A percentile compares a stretch with the other conserved stretches of the same genome.
Conservation (phyloP, 2,329 filamentous ascomycete species). For the Arthroderma sp. region DNA sequence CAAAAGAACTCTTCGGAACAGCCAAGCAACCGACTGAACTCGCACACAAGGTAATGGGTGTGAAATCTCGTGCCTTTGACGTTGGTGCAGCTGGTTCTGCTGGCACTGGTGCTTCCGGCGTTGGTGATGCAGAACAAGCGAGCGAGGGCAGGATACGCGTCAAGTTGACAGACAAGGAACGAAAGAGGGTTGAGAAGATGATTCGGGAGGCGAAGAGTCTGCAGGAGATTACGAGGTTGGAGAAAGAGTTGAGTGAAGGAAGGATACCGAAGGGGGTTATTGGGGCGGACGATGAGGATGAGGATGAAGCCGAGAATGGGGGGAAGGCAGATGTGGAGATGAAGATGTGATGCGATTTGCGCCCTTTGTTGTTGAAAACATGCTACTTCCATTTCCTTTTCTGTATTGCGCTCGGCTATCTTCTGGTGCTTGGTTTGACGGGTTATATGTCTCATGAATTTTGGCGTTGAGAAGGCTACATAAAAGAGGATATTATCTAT, state of each 20-base stretch:
- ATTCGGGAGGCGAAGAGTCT: constrained; percentile 81
- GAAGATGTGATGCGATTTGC: background rate
- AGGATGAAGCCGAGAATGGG: background rate
- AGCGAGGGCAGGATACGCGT: constrained; percentile 57
- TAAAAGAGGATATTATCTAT: no score
- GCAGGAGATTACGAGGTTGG: constrained; percentile 76
- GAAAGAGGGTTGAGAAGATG: constrained; percentile 68
- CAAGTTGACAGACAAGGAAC: constrained; percentile 78
- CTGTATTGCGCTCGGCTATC: background rate
- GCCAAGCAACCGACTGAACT: constrained; percentile 63
- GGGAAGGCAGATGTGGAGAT: constrained; percentile 20
- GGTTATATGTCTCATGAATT: constrained; percentile 34
- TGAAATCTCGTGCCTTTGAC: constrained; percentile 67
- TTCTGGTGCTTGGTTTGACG: constrained; percentile 22
- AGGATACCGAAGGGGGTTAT: constrained; percentile 56
- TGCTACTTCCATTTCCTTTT: background rate
- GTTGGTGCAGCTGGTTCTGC: constrained; percentile 26
- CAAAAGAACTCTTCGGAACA: constrained; percentile 65
- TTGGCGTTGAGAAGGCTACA: constrained; percentile 13
- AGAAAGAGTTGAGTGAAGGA: constrained; percentile 86
- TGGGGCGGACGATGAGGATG: constrained; percentile 20
- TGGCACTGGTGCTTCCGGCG: constrained; percentile 16
- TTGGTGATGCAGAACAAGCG: constrained; percentile 23
- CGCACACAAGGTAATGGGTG: constrained; percentile 70
- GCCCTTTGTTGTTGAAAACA: no score